Evolutionary conservation across 1,284 basidiomycete species (phyloP).

Genomic region (Sphagnurus paluster): DNA sequence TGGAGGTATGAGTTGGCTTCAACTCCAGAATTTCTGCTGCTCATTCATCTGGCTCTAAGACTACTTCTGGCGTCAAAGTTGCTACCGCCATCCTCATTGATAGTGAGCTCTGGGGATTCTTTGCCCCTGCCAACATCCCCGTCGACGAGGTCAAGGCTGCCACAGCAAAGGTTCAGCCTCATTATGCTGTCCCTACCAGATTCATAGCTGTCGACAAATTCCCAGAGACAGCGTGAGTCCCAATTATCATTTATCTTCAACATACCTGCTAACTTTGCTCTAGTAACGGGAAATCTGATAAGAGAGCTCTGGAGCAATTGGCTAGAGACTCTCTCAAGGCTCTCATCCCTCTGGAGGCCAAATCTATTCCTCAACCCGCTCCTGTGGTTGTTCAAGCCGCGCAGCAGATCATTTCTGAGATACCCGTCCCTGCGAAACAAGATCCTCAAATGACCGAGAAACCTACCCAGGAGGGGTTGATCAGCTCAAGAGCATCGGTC

Average conservation of each 20-base stretch:
- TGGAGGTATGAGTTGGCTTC: constrained; percentile 6
- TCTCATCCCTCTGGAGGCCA: background rate
- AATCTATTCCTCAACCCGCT: background rate
- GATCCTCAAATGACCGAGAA: constrained; percentile 6
- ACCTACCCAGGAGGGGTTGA: constrained; percentile 2
- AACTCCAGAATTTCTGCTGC: background rate
- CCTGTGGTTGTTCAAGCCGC: constrained; percentile 4
- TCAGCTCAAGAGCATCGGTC: constrained; percentile 1
- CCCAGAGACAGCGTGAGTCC: constrained; percentile 51
- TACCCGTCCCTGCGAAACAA: background rate
- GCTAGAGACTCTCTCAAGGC: constrained; percentile 24
- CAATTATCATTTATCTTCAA: background rate
- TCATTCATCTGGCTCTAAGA: constrained; percentile 1
- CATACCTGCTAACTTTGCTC: background rate
- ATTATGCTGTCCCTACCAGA: constrained; percentile 10
- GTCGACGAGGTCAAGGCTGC: constrained; percentile 11
- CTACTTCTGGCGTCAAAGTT: constrained; percentile 12
- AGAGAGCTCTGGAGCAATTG: constrained; percentile 46
- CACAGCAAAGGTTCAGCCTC: constrained; percentile 11
- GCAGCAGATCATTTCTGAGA: background rate
- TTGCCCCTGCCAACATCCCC: background rate
- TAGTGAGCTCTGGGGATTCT: constrained; percentile 15
- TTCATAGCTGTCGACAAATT: constrained; percentile 11
- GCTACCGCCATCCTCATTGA: constrained; percentile 12
- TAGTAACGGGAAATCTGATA: constrained; percentile 55